phyloP scores from a whole-genome alignment of 768 basidiomycete species.

The Mrakia hoshinonis region DNA sequence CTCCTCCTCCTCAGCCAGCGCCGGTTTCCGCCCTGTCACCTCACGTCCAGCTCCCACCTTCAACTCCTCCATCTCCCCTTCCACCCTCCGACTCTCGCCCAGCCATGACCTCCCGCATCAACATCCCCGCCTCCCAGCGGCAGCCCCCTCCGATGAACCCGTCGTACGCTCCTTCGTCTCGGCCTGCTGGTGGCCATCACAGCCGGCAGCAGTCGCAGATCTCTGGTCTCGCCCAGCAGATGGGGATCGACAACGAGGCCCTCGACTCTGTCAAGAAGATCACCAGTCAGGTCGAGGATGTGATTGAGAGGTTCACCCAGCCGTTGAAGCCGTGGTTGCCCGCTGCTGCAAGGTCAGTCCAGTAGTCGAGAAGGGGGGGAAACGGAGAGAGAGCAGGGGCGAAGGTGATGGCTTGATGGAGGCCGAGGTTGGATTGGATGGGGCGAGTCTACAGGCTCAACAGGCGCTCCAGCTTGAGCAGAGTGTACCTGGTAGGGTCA shows the following conservation, averaged over 20 bases:
- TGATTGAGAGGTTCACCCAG: constrained; percentile 82
- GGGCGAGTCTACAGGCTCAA: no score
- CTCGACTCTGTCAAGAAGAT: constrained; percentile 24
- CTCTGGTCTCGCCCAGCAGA: constrained; percentile 18
- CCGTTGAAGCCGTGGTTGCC: constrained; percentile 91
- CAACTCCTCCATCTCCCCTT: no score
- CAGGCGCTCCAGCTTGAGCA: no score
- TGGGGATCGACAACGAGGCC: constrained; percentile 23
- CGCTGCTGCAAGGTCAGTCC: constrained; percentile 41
- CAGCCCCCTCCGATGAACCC: constrained; percentile 8
- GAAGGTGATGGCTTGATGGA: neutral
- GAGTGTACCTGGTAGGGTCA: no score
- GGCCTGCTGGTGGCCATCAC: constrained; percentile 1
- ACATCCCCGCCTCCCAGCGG: constrained; percentile 21
- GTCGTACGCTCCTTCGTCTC: neutral
- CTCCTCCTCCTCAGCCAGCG: no score
- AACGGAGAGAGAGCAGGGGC: no score
- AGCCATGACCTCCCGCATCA: constrained; percentile 28
- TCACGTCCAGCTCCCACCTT: no score
- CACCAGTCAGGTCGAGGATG: constrained; percentile 60
- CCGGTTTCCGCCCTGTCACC: no score
- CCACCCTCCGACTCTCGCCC: no score
- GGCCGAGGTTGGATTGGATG: neutral
- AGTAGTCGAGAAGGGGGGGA: neutral
- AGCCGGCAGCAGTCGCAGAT: constrained; percentile 20